Conservation (phyloP, 2,329 filamentous ascomycete species). For the Hymenoscyphus fraxineus region DNA sequence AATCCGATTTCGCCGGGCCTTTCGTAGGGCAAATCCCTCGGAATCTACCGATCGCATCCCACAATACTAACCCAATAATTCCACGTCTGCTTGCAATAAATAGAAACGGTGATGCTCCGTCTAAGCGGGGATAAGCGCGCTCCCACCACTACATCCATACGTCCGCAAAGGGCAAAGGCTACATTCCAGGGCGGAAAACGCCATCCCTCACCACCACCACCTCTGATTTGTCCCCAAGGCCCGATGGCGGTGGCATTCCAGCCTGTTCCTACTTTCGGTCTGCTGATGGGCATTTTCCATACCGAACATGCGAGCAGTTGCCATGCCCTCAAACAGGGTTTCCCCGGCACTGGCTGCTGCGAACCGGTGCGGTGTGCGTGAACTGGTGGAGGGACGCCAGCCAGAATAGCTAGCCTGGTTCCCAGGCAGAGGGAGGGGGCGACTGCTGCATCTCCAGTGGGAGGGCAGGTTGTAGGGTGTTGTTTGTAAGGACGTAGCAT, state of each 20-base stretch:
- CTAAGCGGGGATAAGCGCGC: constrained; percentile 8
- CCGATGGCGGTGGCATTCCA: background rate
- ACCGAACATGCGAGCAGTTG: background rate
- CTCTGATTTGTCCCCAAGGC: background rate
- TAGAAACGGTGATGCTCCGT: background rate
- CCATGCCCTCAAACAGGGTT: background rate
- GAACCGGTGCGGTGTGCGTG: constrained; percentile 23
- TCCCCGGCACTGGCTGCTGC: constrained; percentile 11
- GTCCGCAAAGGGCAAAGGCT: constrained; percentile 6
- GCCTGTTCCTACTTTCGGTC: background rate
- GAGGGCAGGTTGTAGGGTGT: constrained; percentile 6
- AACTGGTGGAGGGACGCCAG: constrained; percentile 31
- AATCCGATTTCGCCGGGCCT: background rate
- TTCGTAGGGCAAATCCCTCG: background rate
- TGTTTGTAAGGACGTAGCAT: constrained; percentile 24
- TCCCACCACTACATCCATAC: background rate
- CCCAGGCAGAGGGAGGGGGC: background rate
- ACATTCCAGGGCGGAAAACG: constrained; percentile 5
- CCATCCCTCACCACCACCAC: background rate
- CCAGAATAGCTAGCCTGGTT: constrained; percentile 12
- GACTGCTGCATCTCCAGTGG: background rate
- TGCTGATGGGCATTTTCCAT: background rate
- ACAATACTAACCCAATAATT: background rate
- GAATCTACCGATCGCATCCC: background rate
- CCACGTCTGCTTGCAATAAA: background rate